Evolutionary conservation across 192 early-diverging fungal genomes (phyloP), one percentile per base, ranked within the genome.

Genomic region (Podila epigama): DNA sequence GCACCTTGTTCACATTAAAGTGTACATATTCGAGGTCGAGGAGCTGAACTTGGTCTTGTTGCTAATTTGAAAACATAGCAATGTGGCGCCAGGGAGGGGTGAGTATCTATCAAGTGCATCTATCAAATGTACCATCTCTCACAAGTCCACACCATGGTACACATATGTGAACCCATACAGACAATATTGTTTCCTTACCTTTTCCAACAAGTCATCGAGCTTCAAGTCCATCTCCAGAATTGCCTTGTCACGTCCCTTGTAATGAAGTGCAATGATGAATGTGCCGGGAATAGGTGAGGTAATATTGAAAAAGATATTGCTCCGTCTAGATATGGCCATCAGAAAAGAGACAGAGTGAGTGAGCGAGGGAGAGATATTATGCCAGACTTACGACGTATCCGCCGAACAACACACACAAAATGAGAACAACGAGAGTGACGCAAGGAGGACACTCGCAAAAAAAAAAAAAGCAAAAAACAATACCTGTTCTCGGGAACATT

Each of bases 171-270:
- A 36, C 0, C 16, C 20, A 58, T n/a, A 28, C 11, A 36, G 18
- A 50, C 22, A 55, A 53, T 22, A 25, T 42, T 25, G 15, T 31
- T 1, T 18, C 22, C 15, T 57, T 84, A 87, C 87, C 83, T 92
- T 92, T 75, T 92, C 92, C 42, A 93, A 69, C 62, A 94, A 64
- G 70, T 94, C 91, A 70, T 93, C 92, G 50, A 98, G 81, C 60
- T 96, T 92, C 65, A 98, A 85, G 75, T 98, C 95, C 95, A 98
- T 98, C 81, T 96, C 95, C 63, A 98, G 71, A 36, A 98, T 96
- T 0, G 96, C 89, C 58, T 94, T 93, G 41, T 97, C 95, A 32
- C 96, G 87, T 31, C 95, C 94, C 82, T 95, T 95, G 70, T 93
- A 96, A 61, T 94, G 89, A 60, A 98, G 84, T 8, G 90, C 89